Percentiles rank a stretch among this genome's conserved stretches.
These are phyloP conservation scores for Hygrocybe coccinea DNA, from an alignment of 768 basidiomycete species.

Conservation along the genomic window DNA sequence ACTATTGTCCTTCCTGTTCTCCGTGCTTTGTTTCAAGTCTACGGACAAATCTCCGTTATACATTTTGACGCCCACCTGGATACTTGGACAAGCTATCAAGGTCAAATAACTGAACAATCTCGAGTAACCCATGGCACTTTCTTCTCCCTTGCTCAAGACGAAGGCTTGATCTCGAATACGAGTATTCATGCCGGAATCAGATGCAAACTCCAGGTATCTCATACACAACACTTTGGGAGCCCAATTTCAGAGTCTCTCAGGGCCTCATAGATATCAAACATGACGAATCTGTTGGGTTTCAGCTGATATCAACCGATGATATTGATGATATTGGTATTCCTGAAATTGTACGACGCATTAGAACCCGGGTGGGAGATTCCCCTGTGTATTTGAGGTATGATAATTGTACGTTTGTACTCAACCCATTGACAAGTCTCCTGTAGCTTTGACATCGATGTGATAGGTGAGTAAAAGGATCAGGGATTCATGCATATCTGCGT, in stretches of 20 bases:
- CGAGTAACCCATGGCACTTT: conserved; percentile 82
- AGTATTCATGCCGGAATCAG: conserved; percentile 86
- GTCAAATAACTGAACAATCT: conserved; percentile 56
- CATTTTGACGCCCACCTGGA: conserved; percentile 51
- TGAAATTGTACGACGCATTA: conserved; percentile 67
- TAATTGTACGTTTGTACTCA: not conserved
- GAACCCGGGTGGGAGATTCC: conserved; percentile 61
- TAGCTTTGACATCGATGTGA: conserved; percentile 78
- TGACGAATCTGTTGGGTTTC: conserved; percentile 71
- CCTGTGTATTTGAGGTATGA: conserved; percentile 75
- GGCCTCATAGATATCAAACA: conserved; percentile 58
- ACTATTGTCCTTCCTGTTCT: conserved; percentile 85
- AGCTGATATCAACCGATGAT: conserved; percentile 74
- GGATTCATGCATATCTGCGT: not conserved
- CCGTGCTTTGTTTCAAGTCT: conserved; percentile 69
- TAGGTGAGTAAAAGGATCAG: conserved; percentile 43
- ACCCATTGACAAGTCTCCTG: not conserved
- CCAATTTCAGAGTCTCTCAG: conserved; percentile 32
- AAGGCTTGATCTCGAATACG: conserved; percentile 69
- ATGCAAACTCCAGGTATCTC: conserved; percentile 54
- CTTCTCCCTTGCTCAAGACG: conserved; percentile 74
- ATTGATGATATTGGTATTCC: conserved; percentile 74
- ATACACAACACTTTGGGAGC: conserved; percentile 21
- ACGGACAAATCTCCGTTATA: conserved; percentile 71
- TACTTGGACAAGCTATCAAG: conserved; percentile 58